Evolutionary conservation across 2,329 filamentous ascomycete genomes (phyloP), one percentile per base, ranked within the genome.

Genomic region (Phaeosphaeriaceae sp.): DNA sequence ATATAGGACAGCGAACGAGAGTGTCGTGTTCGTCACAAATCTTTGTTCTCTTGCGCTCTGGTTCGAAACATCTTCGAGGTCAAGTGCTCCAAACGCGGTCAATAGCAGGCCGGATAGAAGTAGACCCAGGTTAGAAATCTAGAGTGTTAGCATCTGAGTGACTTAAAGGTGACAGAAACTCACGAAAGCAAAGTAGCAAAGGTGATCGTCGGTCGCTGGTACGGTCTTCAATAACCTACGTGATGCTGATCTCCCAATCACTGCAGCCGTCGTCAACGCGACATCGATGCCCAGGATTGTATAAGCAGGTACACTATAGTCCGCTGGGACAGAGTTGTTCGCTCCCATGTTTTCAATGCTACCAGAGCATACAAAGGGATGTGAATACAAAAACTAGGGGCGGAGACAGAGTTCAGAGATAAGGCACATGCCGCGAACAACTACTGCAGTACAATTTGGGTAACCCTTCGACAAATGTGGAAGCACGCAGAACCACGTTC

Each of bases 1-100:
- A 51, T 65, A 65, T 5, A 62, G 32, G n/a, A 60, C 47, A 19
- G 59, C 54, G 21, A 60, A 42, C n/a, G 54, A 35, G n/a, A 50
- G 46, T 23, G 46, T 57, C n/a, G 52, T 49, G 21, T 22, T 26
- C 44, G 35, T 53, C 7, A 52, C 24, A n/a, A 58, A 54, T 23
- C 52, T 47, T 22, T 51, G 30, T 50, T 63, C 49, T 11, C 44
- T 22, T 5, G 52, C 42, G 22, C 22, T 58, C 43, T 56, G 35
- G 15, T 11, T 24, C 15, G 44, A 50, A 2, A 61, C 23, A 26
- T 56, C 23, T 10, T 56, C 30, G n/a, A 61, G 40, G 35, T 56
- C 24, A 21, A 61, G 47, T 22, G 53, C 54, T 17, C 59, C 54
- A n/a, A 30, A 35, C 11, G 53, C 40, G 7, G 48, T 58, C 10